phyloP scores from a whole-genome alignment of 495 filamentous ascomycete species.

The Schizothecium vesticola region DNA sequence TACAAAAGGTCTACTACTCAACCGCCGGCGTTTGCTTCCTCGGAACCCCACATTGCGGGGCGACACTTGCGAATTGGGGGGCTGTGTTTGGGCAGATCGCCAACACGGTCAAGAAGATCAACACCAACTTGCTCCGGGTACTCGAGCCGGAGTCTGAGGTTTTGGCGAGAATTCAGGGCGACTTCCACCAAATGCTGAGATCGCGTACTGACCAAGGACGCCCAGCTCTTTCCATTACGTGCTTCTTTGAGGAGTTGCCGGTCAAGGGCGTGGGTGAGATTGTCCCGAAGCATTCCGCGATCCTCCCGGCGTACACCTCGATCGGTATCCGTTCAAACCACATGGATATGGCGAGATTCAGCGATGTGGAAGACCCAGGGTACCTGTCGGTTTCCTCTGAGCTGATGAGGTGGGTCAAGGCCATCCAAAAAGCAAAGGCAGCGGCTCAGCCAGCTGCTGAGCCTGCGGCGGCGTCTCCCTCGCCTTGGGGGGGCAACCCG shows the following conservation, averaged over 20 bases:
- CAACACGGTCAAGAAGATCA: constrained; percentile 4
- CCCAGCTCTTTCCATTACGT: background rate
- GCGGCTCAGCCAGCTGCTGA: background rate
- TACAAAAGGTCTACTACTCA: background rate
- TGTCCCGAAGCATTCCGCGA: background rate
- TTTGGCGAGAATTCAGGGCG: constrained; percentile 4
- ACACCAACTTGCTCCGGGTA: background rate
- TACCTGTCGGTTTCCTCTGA: background rate
- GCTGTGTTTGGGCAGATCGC: constrained; percentile 3
- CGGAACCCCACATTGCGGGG: background rate
- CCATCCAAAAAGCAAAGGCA: background rate
- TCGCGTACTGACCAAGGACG: background rate
- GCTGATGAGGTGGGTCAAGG: background rate
- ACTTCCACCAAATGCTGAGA: background rate
- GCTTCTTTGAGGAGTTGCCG: constrained; percentile 1
- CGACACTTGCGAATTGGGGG: constrained; percentile 5
- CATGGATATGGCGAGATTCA: constrained; percentile 5
- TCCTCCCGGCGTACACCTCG: constrained; percentile 1
- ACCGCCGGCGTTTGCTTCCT: constrained; percentile 5
- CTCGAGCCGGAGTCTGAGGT: constrained; percentile 5
- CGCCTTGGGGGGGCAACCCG: background rate
- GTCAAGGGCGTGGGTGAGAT: constrained; percentile 6
- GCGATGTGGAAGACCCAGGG: background rate
- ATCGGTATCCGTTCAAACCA: constrained; percentile 1
- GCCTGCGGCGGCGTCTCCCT: background rate